A percentile compares a stretch with the other conserved stretches of the same genome.
phyloP scores from a whole-genome alignment of 768 basidiomycete genomes.

The Xanthoconium stramineum region DNA sequence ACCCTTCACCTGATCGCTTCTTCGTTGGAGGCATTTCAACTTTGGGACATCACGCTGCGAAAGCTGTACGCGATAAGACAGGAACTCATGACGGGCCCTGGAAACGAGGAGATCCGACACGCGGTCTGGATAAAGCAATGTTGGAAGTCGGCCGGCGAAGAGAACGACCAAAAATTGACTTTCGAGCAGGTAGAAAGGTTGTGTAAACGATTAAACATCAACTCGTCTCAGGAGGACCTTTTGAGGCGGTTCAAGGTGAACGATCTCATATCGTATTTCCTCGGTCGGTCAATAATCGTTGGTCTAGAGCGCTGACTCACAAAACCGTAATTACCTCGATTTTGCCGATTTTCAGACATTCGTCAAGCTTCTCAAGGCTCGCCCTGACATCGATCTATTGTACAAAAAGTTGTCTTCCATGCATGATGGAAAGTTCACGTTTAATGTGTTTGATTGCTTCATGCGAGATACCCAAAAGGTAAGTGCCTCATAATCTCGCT shows the following conservation, averaged over 20 bases:
- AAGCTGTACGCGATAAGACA: constrained; percentile 63
- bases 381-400: constrained; percentile 75
- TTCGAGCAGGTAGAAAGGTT: constrained; percentile 72
- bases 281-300: neutral
- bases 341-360: constrained; percentile 80
- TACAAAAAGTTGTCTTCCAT: constrained; percentile 42
- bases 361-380: constrained; percentile 77
- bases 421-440: constrained; percentile 34
- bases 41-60: constrained; percentile 63
- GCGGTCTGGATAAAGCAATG: constrained; percentile 77
- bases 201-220: constrained; percentile 69
- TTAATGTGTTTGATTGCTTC: constrained; percentile 46
- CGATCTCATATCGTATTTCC: neutral
- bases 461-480: constrained; percentile 54
- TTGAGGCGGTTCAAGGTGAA: constrained; percentile 55
- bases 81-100: constrained; percentile 66
- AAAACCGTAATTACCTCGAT: constrained; percentile 58
- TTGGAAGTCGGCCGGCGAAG: constrained; percentile 71
- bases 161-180: constrained; percentile 57
- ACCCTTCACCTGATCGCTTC: constrained; percentile 81
- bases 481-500: constrained; percentile 2
- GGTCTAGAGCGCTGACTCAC: constrained; percentile 59
- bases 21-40: constrained; percentile 55
- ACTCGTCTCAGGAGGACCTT: constrained; percentile 51
- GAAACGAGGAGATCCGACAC: constrained; percentile 60